phyloP scores from a whole-genome alignment of 2,329 filamentous ascomycete species.

The Akanthomyces lecanii region DNA sequence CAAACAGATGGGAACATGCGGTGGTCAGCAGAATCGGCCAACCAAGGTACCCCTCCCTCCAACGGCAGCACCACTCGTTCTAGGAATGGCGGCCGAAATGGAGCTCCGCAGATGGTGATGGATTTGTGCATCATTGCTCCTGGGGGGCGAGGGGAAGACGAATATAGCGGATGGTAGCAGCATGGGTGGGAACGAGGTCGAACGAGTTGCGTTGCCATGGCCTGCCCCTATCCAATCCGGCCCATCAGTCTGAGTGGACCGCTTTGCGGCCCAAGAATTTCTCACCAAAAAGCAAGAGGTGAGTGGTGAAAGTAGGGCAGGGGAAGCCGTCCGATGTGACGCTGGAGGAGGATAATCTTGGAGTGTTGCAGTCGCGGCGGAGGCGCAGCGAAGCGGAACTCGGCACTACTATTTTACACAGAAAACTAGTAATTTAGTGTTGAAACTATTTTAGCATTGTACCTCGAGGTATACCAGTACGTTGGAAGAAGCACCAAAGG shows the following conservation, averaged over 20 bases:
- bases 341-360: neutral
- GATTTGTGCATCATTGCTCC: neutral
- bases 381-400: conserved; percentile 2
- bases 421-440: neutral
- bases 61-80: conserved; percentile 6
- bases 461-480: neutral
- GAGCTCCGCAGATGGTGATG: conserved; percentile 7
- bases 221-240: neutral
- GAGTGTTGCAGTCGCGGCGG: conserved; percentile 4
- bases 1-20: neutral
- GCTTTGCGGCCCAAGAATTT: neutral
- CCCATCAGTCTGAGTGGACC: neutral
- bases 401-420: conserved; percentile 3
- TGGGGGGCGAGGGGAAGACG: neutral
- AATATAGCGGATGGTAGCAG: neutral
- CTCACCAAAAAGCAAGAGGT: neutral
- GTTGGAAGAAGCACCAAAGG: neutral
- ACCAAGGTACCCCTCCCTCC: neutral
- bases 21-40: neutral
- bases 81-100: conserved; percentile 12
- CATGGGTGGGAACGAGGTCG: neutral
- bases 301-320: neutral
- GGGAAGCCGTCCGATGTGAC: conserved; percentile 5
- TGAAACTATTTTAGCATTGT: neutral
- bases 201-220: neutral